Conservation (phyloP, 129 eudicot genomes). For the Tagetes erecta region DNA sequence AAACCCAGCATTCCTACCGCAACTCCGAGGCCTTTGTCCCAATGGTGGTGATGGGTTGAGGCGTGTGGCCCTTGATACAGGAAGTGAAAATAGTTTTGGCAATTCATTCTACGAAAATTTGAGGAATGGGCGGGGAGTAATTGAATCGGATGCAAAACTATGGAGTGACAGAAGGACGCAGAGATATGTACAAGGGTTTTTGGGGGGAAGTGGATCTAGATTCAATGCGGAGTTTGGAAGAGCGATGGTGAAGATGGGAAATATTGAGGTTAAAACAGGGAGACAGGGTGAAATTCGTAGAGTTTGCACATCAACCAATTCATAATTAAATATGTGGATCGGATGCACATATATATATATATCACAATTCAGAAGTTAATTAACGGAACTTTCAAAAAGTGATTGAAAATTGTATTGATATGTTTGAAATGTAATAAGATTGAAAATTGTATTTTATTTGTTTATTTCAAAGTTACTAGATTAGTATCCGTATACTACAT, state of each 20-base stretch:
- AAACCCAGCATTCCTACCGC: conserved; percentile 46
- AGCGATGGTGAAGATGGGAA: conserved; percentile 81
- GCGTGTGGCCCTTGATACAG: conserved; percentile 55
- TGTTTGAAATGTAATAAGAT: too few relatives aligned
- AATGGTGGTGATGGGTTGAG: conserved; percentile 32
- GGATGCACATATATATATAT: too few relatives aligned
- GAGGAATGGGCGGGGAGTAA: conserved; percentile 51
- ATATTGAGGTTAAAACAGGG: conserved; percentile 54
- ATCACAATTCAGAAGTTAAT: not conserved
- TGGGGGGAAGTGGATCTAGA: conserved; percentile 43
- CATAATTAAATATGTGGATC: not conserved
- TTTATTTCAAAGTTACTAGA: too few relatives aligned
- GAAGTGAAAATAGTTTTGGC: conserved; percentile 48
- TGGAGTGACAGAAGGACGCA: conserved; percentile 53
- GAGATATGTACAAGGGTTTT: conserved; percentile 42
- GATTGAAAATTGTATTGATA: too few relatives aligned
- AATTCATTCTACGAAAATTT: conserved; percentile 49
- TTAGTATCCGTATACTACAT: too few relatives aligned
- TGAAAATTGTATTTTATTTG: too few relatives aligned
- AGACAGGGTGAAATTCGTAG: conserved; percentile 64
- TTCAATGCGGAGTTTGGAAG: conserved; percentile 58
- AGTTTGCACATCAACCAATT: conserved; percentile 56
- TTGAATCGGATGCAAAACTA: conserved; percentile 64
- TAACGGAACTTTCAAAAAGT: too few relatives aligned
- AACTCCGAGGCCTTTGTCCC: conserved; percentile 61